Percentiles rank a stretch among this genome's conserved stretches.
phyloP scores from a whole-genome alignment of 2,329 filamentous ascomycete genomes.

The Clonostachys byssicola region DNA sequence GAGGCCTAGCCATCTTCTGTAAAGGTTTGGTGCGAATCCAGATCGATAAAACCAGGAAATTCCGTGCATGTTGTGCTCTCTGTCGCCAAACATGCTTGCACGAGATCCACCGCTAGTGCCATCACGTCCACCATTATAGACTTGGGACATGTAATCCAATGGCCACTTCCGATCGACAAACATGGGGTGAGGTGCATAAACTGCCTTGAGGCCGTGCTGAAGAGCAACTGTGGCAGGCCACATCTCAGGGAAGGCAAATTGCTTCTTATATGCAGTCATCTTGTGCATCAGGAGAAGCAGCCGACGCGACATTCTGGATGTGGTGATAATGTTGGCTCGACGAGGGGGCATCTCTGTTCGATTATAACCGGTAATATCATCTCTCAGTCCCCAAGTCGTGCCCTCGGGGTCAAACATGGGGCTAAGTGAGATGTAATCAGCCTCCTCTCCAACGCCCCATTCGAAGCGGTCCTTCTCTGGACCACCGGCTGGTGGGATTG shows the following conservation, averaged over 20 bases:
- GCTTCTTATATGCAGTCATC: slow-evolving; percentile 79
- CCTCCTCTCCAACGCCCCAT: slow-evolving; percentile 88
- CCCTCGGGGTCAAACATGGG: slow-evolving; percentile 87
- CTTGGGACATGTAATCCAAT: slow-evolving; percentile 66
- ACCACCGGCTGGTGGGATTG: slow-evolving; percentile 62
- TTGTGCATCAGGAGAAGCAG: slow-evolving; percentile 85
- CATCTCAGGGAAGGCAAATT: slow-evolving; percentile 95
- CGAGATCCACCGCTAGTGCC: slow-evolving; percentile 70
- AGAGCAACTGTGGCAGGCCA: slow-evolving; percentile 85
- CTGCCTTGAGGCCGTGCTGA: slow-evolving; percentile 89
- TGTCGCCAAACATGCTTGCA: slow-evolving; percentile 72
- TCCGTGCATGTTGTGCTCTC: slow-evolving; percentile 84
- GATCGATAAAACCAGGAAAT: slow-evolving; percentile 92
- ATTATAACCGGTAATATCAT: slow-evolving; percentile 85
- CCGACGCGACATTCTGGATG: slow-evolving; percentile 75
- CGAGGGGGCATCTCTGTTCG: slow-evolving; percentile 57
- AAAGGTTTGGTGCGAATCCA: slow-evolving; percentile 76
- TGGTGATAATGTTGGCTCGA: slow-evolving; percentile 84
- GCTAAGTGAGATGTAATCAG: slow-evolving; percentile 87
- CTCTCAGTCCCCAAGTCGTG: slow-evolving; percentile 77
- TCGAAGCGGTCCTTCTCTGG: slow-evolving; percentile 76
- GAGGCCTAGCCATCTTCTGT: slow-evolving; percentile 81
- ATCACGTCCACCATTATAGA: slow-evolving; percentile 77
- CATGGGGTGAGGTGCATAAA: slow-evolving; percentile 84
- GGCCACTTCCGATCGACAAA: slow-evolving; percentile 89